These are phyloP conservation scores for Somion occarium DNA, from an alignment of 1,284 basidiomycete genomes.

Conservation along the genomic window DNA sequence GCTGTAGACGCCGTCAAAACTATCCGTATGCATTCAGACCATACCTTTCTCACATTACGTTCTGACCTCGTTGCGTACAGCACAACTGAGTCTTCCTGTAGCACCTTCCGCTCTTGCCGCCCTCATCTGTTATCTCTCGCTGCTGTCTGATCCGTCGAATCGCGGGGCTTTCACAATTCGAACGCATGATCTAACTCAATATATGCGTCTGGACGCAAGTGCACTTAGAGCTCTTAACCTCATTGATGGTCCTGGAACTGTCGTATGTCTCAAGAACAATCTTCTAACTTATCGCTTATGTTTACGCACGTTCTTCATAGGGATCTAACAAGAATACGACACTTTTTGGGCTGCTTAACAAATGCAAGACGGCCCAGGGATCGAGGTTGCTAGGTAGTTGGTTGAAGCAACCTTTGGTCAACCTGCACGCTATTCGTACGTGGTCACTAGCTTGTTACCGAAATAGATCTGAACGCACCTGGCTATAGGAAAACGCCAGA, in stretches of 20 bases:
- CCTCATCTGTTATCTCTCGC: slow-evolving; percentile 78
- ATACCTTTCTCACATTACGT: background rate
- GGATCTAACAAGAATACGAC: slow-evolving; percentile 77
- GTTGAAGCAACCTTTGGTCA: slow-evolving; percentile 96
- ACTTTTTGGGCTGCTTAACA: slow-evolving; percentile 86
- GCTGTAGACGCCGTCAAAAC: slow-evolving; percentile 43
- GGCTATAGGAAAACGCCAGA: slow-evolving; percentile 85
- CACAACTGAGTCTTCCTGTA: slow-evolving; percentile 75
- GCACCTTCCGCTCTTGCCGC: slow-evolving; percentile 83
- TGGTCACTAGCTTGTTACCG: slow-evolving; percentile 14
- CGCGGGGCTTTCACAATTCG: slow-evolving; percentile 79
- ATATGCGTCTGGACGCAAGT: slow-evolving; percentile 94
- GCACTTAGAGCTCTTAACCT: slow-evolving; percentile 90
- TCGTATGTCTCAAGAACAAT: slow-evolving; percentile 14
- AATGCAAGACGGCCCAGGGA: slow-evolving; percentile 96
- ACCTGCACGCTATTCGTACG: slow-evolving; percentile 89
- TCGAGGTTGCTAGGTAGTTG: slow-evolving; percentile 88
- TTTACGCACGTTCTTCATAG: slow-evolving; percentile 31
- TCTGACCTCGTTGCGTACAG: slow-evolving; percentile 25
- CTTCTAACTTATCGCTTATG: too few species aligned
- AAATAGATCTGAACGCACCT: slow-evolving; percentile 6
- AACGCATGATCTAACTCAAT: slow-evolving; percentile 91
- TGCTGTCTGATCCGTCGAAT: slow-evolving; percentile 81
- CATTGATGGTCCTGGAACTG: slow-evolving; percentile 48
- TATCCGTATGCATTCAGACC: slow-evolving; percentile 37